Evolutionary conservation across 306 rosid genomes (phyloP).

Genomic region (Geum urbanum): DNA sequence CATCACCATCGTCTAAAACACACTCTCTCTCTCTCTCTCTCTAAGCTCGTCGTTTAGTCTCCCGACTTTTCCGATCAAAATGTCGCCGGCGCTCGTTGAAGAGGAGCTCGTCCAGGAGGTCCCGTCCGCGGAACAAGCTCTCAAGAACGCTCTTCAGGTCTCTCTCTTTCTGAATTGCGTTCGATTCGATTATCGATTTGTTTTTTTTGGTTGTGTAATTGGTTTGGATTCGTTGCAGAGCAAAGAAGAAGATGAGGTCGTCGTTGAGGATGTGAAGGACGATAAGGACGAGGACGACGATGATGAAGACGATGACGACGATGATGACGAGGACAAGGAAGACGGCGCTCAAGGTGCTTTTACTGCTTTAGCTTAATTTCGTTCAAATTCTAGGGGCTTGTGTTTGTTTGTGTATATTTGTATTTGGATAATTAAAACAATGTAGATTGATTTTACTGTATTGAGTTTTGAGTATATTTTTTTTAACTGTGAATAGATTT

Average conservation of each 20-base stretch:
- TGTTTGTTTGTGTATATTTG: background rate
- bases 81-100: constrained; percentile 75
- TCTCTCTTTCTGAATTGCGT: background rate
- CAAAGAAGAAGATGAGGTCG: constrained; percentile 43
- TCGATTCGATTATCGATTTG: background rate
- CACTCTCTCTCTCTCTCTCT: background rate
- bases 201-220: background rate
- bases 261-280: constrained; percentile 73
- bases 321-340: constrained; percentile 55
- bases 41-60: constrained; percentile 7
- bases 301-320: constrained; percentile 53
- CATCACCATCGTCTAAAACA: too few relatives aligned
- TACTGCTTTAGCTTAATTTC: too few relatives aligned
- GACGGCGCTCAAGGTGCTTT: constrained; percentile 53
- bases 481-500: background rate
- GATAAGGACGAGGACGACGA: constrained; percentile 48
- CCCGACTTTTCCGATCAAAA: constrained; percentile 20
- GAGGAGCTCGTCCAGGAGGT: constrained; percentile 32
- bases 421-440: background rate
- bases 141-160: constrained; percentile 45
- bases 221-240: constrained; percentile 28
- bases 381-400: background rate
- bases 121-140: constrained; percentile 33
- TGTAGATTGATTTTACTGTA: background rate
- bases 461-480: background rate